phyloP scores from a whole-genome alignment of 805 yeast genomes.

The Phaffomyces opuntiae region DNA sequence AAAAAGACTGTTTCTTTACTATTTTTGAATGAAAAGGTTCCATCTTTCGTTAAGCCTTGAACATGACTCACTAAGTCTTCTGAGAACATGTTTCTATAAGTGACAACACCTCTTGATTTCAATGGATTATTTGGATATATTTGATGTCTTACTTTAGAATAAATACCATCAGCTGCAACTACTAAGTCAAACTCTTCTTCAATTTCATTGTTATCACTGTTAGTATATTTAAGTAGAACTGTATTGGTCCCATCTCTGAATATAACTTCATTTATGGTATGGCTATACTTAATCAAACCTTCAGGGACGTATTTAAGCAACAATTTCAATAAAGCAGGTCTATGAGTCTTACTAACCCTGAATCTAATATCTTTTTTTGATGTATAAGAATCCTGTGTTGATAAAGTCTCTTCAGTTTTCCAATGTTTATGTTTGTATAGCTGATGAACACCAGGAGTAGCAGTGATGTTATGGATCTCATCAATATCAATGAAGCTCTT shows the following conservation, averaged over 20 bases:
- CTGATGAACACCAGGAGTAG: background rate
- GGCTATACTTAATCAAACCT: background rate
- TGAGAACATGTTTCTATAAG: background rate
- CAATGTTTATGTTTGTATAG: background rate
- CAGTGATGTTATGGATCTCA: background rate
- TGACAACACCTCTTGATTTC: background rate
- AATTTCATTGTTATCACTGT: background rate
- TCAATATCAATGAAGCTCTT: background rate
- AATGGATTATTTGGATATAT: background rate
- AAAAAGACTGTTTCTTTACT: background rate
- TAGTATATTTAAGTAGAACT: background rate
- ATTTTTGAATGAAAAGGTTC: background rate
- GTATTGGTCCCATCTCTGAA: background rate
- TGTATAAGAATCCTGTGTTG: background rate
- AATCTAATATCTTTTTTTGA: background rate
- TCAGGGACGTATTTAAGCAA: background rate
- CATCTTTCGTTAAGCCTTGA: background rate
- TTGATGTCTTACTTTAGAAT: background rate
- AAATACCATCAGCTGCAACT: background rate
- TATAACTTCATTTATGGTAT: background rate
- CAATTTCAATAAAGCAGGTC: background rate
- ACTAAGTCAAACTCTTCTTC: background rate
- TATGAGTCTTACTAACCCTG: background rate
- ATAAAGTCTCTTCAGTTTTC: background rate
- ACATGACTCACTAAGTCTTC: background rate